Evolutionary conservation across 305 asterid species (phyloP).

Genomic region (Solanum hybrid): DNA sequence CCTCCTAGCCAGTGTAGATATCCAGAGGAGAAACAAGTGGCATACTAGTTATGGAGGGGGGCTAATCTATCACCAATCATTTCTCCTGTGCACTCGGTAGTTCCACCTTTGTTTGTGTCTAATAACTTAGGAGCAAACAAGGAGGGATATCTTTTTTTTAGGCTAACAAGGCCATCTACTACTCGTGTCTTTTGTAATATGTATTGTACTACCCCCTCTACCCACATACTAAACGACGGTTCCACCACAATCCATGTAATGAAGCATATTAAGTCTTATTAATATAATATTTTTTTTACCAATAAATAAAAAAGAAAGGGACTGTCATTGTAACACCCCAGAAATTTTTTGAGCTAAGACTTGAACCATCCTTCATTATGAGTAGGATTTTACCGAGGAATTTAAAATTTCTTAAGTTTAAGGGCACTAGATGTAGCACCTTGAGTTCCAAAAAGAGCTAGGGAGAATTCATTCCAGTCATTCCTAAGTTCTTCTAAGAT

Average conservation of each 20-base stretch:
- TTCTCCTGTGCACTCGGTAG: background rate
- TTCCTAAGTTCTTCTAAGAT: no score
- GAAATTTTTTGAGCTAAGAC: no score
- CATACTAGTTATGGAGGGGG: background rate
- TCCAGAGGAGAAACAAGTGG: background rate
- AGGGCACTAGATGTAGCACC: no score
- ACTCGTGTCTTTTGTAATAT: background rate
- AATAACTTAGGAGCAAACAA: background rate
- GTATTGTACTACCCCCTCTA: background rate
- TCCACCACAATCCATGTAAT: background rate
- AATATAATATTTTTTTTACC: background rate
- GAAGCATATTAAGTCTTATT: background rate
- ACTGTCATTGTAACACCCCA: background rate
- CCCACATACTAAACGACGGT: background rate
- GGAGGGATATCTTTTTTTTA: background rate
- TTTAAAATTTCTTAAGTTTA: no score
- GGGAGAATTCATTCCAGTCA: no score
- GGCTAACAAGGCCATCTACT: background rate
- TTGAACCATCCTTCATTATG: no score
- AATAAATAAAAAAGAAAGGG: background rate
- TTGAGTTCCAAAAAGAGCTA: no score
- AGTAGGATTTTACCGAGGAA: no score
- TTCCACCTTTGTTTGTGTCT: background rate
- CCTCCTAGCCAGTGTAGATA: background rate
- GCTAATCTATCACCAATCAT: background rate